Evolutionary conservation across 495 filamentous ascomycete species (phyloP), one percentile per base, ranked within the genome.

Genomic region (Talaromyces nanjingensis): DNA sequence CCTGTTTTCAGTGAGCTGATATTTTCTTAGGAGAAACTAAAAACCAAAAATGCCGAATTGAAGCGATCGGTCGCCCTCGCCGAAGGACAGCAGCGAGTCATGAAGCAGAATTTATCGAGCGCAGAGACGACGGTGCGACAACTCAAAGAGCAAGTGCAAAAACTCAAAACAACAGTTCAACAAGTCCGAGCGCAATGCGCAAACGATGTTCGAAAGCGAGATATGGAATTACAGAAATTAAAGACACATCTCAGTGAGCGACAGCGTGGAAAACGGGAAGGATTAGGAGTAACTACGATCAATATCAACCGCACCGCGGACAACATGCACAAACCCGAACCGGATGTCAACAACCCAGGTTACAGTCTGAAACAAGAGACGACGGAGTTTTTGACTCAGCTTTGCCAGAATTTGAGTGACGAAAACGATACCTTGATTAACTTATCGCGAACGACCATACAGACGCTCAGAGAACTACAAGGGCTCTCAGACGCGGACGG

Each of bases 201-300:
- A 34, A 97, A 92, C 69, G 94, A 98, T 68, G 83, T 98, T 12
- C 87, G 94, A 63, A 93, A 96, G 70, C 86, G 93, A 11, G 94
- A 98, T 69, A 79, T 91, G 52, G 89, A 96, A 76, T 86, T 98
- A 60, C 87, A 93, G 68, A 86, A 87, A 60, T 76, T 98, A 68
- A 98, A 97, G 78, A 87, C 87, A 63, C 91, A 96, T 68, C 71
- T 91, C 61, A 82, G 81, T n/a, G 85, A 85, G 31, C 73, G 82
- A 56, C 75, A 76, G 64, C 70, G 82, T 65, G 81, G 81, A 33
- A 79, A 72, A 61, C 77, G 81, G 1, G 80, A 84, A 42, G 81
- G 81, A 0, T 68, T 81, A 53, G 73, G 74, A 22, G 78, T 83
- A 7, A 80, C 81, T 3, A 83, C 75, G 2, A 81, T 82, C 66